Conservation (phyloP, 2,329 filamentous ascomycete genomes). For the Ploettnerulaceae sp. region DNA sequence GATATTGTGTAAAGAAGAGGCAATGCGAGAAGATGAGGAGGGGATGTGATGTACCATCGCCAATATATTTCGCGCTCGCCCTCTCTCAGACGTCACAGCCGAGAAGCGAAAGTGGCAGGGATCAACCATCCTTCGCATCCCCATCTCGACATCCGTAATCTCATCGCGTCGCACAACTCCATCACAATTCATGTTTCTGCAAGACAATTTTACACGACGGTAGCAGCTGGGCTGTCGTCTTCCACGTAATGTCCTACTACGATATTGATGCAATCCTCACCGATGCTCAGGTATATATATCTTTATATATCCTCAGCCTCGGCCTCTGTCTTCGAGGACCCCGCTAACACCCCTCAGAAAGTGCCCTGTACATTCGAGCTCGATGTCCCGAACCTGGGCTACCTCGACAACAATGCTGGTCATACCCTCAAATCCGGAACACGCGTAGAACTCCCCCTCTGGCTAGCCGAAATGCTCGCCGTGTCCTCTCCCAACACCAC, state of each 20-base stretch:
- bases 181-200: constrained; percentile 1
- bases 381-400: constrained; percentile 79
- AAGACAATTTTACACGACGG: not conserved
- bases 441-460: constrained; percentile 78
- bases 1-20: constrained; percentile 2
- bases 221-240: constrained; percentile 2
- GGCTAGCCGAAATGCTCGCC: constrained; percentile 92
- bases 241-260: constrained; percentile 66
- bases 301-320: constrained; percentile 13
- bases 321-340: not conserved
- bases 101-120: constrained; percentile 15
- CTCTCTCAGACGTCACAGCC: constrained; percentile 20
- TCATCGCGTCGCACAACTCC: not conserved
- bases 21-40: constrained; percentile 6
- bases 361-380: constrained; percentile 93
- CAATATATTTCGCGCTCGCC: constrained; percentile 5
- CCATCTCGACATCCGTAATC: constrained; percentile 11
- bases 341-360: constrained; percentile 55
- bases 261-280: constrained; percentile 80
- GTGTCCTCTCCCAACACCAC: constrained; percentile 49
- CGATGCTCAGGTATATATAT: constrained; percentile 76
- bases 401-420: constrained; percentile 76
- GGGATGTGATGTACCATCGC: not conserved
- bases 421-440: constrained; percentile 73
- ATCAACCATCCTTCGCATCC: constrained; percentile 11